These are phyloP conservation scores for Syncephalastrum racemosum DNA, from an alignment of 371 early-diverging fungal species.

Conservation along the genomic window DNA sequence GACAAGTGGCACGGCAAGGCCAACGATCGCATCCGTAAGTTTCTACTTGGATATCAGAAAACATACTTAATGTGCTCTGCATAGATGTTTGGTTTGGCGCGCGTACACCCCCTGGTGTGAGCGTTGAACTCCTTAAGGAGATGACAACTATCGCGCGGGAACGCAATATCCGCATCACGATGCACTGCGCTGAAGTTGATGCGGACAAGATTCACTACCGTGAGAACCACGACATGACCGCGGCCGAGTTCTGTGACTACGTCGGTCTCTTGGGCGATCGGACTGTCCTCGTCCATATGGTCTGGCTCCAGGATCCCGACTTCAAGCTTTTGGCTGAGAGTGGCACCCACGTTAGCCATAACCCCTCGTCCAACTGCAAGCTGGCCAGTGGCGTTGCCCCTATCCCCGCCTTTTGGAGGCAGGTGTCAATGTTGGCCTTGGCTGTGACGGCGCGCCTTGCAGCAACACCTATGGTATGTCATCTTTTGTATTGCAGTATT, in stretches of 20 bases:
- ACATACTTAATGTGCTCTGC: background rate
- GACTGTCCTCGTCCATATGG: constrained; percentile 26
- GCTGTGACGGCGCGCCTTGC: constrained; percentile 25
- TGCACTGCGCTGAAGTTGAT: constrained; percentile 29
- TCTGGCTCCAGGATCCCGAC: constrained; percentile 24
- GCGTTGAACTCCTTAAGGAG: constrained; percentile 26
- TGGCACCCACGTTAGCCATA: constrained; percentile 25
- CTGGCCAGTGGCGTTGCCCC: constrained; percentile 24
- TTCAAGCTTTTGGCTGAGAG: constrained; percentile 19
- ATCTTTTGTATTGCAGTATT: background rate
- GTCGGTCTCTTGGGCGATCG: constrained; percentile 20
- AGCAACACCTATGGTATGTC: constrained; percentile 17
- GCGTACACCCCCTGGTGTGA: constrained; percentile 26
- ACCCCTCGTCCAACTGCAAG: constrained; percentile 25
- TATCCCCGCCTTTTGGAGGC: constrained; percentile 18
- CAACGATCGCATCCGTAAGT: constrained; percentile 28
- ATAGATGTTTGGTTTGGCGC: constrained; percentile 30
- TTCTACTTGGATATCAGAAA: too few species aligned
- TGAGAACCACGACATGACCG: constrained; percentile 19
- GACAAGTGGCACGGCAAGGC: constrained; percentile 33
- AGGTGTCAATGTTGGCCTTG: constrained; percentile 23
- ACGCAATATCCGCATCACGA: constrained; percentile 25
- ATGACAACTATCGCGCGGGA: constrained; percentile 23
- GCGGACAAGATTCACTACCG: constrained; percentile 24
- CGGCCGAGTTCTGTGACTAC: constrained; percentile 23